Base-by-base conservation (phyloP, 495 filamentous ascomycete species). In the Letharia lupina region DNA sequence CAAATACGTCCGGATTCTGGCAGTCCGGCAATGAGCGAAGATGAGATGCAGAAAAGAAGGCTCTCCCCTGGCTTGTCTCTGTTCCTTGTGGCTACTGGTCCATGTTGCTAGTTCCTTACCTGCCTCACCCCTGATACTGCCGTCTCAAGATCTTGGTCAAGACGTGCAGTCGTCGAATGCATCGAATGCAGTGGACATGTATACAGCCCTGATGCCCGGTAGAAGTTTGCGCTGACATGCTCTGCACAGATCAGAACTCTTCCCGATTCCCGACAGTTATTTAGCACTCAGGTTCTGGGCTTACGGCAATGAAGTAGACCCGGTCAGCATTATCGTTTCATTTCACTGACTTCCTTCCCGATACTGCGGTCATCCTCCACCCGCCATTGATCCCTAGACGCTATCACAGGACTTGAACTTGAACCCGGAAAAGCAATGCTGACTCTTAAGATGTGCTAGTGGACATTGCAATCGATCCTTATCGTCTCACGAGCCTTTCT, bases 231-330 rank as follows among this genome's bases (percentile, higher is more conserved):
- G 33, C 54, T 57, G 54, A 57, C 33, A 5, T 18, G 10, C 15
- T 31, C 11, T 31, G 33, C 54, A 16, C 28, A 57, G 54, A 37
- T 57, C 54, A 20, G 54, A 57, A 20, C 0, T 57, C 12, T 57
- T 57, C 33, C 54, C 54, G 7, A 37, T 57, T 7, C 33, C 31
- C 3, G 15, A 56, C 2, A 37, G 31, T 33, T 16, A 57, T 20
- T 20, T 57, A 4, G 54, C 54, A 23, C 54, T 57, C 31, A 15
- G 54, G 31, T 57, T 57, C 15, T 57, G 54, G 54, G 54, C 54
- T 18, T 35, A 8, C n/a, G 54, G 54, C 31, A 57, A 37, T 37
- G 15, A 13, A 3, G 31, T 37, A 9, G 33, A 57, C 54, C 54
- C 31, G 4, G 54, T 57, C 20, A 57, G 54, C 54, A 20, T 16